A percentile compares a stretch with the other conserved stretches of the same genome.
Conservation (phyloP, 148 eudicot species). For the Rhododendron griersonianum region DNA sequence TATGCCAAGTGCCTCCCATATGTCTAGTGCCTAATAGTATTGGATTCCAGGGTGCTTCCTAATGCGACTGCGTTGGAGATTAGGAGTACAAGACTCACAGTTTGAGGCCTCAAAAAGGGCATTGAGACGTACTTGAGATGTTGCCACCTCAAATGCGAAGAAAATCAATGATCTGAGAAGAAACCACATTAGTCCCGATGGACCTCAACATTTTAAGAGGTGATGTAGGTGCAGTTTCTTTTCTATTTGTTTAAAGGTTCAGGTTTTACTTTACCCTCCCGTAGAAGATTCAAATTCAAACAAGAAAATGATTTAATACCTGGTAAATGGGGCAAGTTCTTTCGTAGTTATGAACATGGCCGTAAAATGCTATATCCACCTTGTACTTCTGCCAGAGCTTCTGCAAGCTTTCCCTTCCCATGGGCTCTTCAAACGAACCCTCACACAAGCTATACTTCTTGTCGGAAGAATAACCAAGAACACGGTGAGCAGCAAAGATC, state of each 20-base stretch:
- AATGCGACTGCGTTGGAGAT: neutral
- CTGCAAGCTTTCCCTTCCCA: slow-evolving; percentile 82
- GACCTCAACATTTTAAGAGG: neutral
- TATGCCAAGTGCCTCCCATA: neutral
- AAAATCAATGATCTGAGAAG: no score
- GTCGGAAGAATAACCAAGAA: slow-evolving; percentile 78
- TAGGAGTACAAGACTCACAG: neutral
- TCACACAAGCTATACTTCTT: slow-evolving; percentile 42
- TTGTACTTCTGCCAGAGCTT: slow-evolving; percentile 83
- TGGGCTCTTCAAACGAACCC: slow-evolving; percentile 87
- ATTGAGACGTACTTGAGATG: no score
- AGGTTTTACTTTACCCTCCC: neutral
- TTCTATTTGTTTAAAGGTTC: neutral
- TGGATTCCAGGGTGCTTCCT: no score
- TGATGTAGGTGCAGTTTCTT: neutral
- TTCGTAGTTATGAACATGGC: slow-evolving; percentile 89
- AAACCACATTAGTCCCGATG: neutral
- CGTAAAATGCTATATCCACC: slow-evolving; percentile 80
- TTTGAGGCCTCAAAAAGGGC: neutral
- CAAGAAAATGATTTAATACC: slow-evolving; percentile 29
- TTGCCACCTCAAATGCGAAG: no score
- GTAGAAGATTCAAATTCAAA: neutral
- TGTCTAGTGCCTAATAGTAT: no score
- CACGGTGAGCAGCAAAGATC: slow-evolving; percentile 79
- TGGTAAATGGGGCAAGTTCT: slow-evolving; percentile 79